A percentile compares a stretch with the other conserved stretches of the same genome.
Conservation (phyloP, 192 early-diverging fungal species). For the Coemansia sp. region DNA sequence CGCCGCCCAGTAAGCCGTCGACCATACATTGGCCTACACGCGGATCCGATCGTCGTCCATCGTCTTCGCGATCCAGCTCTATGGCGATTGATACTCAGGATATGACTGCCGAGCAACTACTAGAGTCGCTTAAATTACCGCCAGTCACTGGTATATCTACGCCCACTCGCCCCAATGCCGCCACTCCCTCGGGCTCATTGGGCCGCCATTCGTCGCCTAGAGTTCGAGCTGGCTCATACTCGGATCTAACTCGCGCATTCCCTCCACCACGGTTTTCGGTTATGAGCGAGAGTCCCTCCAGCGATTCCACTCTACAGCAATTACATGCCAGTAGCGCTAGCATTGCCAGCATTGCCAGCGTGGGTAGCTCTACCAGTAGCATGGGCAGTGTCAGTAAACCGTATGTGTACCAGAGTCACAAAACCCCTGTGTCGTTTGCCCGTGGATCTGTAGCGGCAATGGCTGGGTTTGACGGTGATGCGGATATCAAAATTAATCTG, state of each 20-base stretch:
- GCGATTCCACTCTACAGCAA: conserved; percentile 28
- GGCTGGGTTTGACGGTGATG: conserved; percentile 26
- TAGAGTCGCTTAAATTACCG: conserved; percentile 53
- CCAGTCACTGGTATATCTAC: conserved; percentile 1
- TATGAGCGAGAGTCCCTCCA: conserved; percentile 19
- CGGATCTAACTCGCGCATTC: conserved; percentile 25
- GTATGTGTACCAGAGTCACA: not conserved
- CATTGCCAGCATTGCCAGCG: not conserved
- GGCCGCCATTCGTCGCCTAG: conserved; percentile 45
- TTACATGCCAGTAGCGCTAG: not conserved
- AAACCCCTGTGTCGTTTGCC: not conserved
- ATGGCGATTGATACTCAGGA: conserved; percentile 16
- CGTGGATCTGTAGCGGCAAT: not conserved
- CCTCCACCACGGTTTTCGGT: conserved; percentile 16
- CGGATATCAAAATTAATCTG: conserved; percentile 33
- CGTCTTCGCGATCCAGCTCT: conserved; percentile 24
- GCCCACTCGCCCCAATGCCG: conserved; percentile 11
- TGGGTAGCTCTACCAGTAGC: not conserved
- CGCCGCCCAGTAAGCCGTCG: conserved; percentile 17
- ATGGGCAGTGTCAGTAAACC: not conserved
- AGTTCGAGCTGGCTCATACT: conserved; percentile 31
- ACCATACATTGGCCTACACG: conserved; percentile 41
- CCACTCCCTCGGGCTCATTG: conserved; percentile 18
- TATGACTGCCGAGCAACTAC: conserved; percentile 50
- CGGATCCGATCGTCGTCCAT: conserved; percentile 5